Conservation (phyloP, 805 yeast species). For the Saturnispora ahearnii region DNA sequence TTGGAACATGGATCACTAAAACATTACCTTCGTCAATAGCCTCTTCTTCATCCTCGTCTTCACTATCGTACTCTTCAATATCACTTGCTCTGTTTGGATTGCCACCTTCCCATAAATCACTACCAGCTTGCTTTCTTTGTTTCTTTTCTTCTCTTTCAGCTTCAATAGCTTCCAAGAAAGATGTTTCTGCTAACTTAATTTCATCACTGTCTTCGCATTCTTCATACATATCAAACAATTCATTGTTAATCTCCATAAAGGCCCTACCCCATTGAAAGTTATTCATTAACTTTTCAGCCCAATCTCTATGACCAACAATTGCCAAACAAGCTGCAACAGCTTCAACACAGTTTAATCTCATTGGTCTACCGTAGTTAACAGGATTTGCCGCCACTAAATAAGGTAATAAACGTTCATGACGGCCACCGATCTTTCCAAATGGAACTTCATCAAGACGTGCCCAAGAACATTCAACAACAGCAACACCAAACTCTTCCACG, state of each 20-base stretch:
- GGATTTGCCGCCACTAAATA: constrained; percentile 94
- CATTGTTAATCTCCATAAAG: constrained; percentile 74
- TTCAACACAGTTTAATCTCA: constrained; percentile 94
- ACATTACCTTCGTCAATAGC: constrained; percentile 8
- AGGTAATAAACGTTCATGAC: constrained; percentile 77
- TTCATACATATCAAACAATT: constrained; percentile 64
- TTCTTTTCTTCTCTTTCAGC: constrained; percentile 50
- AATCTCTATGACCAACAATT: constrained; percentile 80
- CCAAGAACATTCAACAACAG: constrained; percentile 98
- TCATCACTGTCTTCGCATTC: constrained; percentile 75
- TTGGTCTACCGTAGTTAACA: constrained; percentile 92
- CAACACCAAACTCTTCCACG: constrained; percentile 79
- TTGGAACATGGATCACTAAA: constrained; percentile 12
- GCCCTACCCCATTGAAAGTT: constrained; percentile 93
- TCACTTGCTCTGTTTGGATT: constrained; percentile 49
- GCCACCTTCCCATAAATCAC: constrained; percentile 72
- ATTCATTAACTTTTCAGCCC: constrained; percentile 71
- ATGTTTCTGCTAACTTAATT: constrained; percentile 60
- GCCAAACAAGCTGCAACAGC: constrained; percentile 97
- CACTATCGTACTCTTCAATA: constrained; percentile 21
- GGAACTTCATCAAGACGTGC: constrained; percentile 97
- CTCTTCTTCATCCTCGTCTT: constrained; percentile 13
- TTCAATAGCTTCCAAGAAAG: constrained; percentile 63
- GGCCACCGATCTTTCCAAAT: constrained; percentile 84
- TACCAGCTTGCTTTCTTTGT: constrained; percentile 41